phyloP scores from a whole-genome alignment of 2,329 filamentous ascomycete species.

The Botryotinia globosa region DNA sequence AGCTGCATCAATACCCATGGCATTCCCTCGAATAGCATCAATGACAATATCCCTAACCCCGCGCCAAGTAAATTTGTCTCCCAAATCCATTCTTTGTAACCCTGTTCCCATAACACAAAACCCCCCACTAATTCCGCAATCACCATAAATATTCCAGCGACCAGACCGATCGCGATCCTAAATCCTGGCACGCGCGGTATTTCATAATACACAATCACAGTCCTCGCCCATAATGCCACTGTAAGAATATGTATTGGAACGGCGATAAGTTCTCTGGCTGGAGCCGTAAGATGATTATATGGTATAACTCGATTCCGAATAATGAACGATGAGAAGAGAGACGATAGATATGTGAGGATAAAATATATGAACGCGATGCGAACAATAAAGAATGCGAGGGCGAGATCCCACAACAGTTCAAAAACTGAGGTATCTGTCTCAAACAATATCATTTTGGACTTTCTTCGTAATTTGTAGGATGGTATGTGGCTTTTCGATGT shows the following conservation, averaged over 20 bases:
- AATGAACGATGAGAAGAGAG: conserved; percentile 25
- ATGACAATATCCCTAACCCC: conserved; percentile 19
- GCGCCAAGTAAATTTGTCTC: conserved; percentile 25
- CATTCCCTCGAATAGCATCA: conserved; percentile 32
- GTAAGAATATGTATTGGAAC: conserved; percentile 27
- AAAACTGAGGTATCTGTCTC: conserved; percentile 40
- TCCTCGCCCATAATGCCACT: conserved; percentile 32
- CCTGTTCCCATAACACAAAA: conserved; percentile 29
- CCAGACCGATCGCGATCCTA: conserved; percentile 37
- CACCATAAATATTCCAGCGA: conserved; percentile 32
- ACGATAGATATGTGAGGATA: conserved; percentile 33
- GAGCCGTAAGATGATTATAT: conserved; percentile 26
- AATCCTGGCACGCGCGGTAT: conserved; percentile 36
- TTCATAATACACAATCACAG: conserved; percentile 33
- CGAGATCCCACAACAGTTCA: conserved; percentile 42
- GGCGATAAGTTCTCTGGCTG: conserved; percentile 25
- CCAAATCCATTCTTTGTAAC: conserved; percentile 28
- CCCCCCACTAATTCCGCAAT: conserved; percentile 26
- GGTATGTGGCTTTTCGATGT: not conserved
- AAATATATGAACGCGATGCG: conserved; percentile 39
- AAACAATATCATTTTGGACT: conserved; percentile 30
- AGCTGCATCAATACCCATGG: conserved; percentile 35
- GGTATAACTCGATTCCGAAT: conserved; percentile 22
- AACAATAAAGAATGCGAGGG: conserved; percentile 40
- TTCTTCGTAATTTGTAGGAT: not conserved